Evolutionary conservation across 495 filamentous ascomycete genomes (phyloP).

Genomic region (Aspergillus indologenus): DNA sequence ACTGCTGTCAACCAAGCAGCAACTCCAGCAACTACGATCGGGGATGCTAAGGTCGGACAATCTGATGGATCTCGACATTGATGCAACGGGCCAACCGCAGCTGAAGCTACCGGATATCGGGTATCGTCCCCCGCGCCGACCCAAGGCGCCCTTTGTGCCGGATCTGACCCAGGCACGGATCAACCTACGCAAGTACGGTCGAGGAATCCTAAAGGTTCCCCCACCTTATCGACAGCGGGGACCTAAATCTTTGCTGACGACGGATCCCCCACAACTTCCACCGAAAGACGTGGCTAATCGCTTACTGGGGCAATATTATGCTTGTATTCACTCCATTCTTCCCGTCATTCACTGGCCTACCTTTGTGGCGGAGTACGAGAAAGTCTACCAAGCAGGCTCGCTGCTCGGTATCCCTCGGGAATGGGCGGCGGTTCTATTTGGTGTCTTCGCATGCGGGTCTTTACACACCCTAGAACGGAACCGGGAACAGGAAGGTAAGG

Average conservation of each 20-base stretch:
- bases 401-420: slow-evolving; percentile 63
- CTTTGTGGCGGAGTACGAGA: slow-evolving; percentile 73
- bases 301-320: slow-evolving; percentile 73
- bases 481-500: slow-evolving; percentile 60
- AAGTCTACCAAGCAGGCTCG: slow-evolving; percentile 65
- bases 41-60: slow-evolving; percentile 36
- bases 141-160: slow-evolving; percentile 55
- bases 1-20: slow-evolving; percentile 67
- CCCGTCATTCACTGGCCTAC: slow-evolving; percentile 90
- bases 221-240: slow-evolving; percentile 62
- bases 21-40: slow-evolving; percentile 68
- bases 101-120: slow-evolving; percentile 70
- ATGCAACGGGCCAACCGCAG: slow-evolving; percentile 51
- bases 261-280: slow-evolving; percentile 63
- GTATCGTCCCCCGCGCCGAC: slow-evolving; percentile 59
- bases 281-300: slow-evolving; percentile 67
- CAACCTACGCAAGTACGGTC: slow-evolving; percentile 70
- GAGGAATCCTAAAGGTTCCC: slow-evolving; percentile 80
- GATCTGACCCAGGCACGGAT: slow-evolving; percentile 68
- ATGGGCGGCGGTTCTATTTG: slow-evolving; percentile 82
- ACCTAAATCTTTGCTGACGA: slow-evolving; percentile 48
- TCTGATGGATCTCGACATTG: slow-evolving; percentile 60
- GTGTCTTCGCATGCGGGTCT: slow-evolving; percentile 78
- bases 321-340: slow-evolving; percentile 70
- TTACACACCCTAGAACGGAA: slow-evolving; percentile 64